Base-by-base conservation (phyloP, 345 rosid species). In the Eucalyptus erythrocorys region DNA sequence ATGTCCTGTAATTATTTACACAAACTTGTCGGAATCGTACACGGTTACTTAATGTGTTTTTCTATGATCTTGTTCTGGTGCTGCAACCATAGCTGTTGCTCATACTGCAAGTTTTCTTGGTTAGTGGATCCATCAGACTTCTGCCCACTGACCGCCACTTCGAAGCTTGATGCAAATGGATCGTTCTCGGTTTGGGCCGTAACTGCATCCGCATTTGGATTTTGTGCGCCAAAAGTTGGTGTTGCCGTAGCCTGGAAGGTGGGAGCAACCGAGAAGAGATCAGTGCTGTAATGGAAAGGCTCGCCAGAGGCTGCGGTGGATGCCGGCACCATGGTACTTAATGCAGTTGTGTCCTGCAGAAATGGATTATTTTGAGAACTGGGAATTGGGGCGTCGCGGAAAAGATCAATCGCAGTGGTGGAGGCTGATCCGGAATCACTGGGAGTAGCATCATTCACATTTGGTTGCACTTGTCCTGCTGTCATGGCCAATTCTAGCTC, bases 51-150 rank as follows among this genome's bases (percentile, higher is more conserved):
- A 66, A 90, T 71, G 85, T 92, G 94, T 89, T 95, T 96, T 40
- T 96, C 91, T 27, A 97, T 94, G 68, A 97, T 96, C 92, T 92
- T 95, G 90, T 93, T 94, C 90, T 97, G 97, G 88, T 94, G 90
- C 91, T 94, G 93, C 89, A 95, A 89, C 99, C 99, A 96, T 49
- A 94, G 14, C 59, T 94, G 93, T 34, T 95, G 97, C 90, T 97
- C 94, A 76, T 91, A 90, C 89, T 91, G 81, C 88, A 96, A 76
- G 81, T 79, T 92, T 80, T 92, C 91, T 64, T 92, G 92, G 88
- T 94, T 87, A 40, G 89, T 68, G 34, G 89, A 87, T 47, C 47
- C 89, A 37, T 71, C 85, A 24, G 50, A 30, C 6, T 14, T 51
- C 55, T 86, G 88, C 57, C 53, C 59, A 13, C 50, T 12, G 10